Conservation (phyloP, 2,329 filamentous ascomycete species). For the Fusarium azukiicola region DNA sequence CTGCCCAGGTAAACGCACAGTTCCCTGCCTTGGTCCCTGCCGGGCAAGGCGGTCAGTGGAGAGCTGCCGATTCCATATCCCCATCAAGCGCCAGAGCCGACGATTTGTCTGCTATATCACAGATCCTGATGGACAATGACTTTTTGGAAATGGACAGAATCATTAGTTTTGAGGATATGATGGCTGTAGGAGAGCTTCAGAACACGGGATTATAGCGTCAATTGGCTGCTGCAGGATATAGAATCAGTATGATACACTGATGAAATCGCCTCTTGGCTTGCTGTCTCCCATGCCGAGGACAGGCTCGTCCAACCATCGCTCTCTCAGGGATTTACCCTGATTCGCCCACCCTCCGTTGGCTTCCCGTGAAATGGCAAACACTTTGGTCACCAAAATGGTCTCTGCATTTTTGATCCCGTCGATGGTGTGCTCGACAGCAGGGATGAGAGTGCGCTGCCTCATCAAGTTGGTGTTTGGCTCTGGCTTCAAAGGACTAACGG, state of each 20-base stretch:
- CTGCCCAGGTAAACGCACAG: neutral
- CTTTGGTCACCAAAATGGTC: neutral
- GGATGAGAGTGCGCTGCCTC: constrained; percentile 36
- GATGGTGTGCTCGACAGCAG: constrained; percentile 8
- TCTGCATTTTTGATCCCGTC: neutral
- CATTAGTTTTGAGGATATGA: constrained; percentile 59
- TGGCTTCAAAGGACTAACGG: constrained; percentile 21
- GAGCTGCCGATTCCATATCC: constrained; percentile 32
- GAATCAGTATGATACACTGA: neutral
- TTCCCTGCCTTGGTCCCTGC: neutral
- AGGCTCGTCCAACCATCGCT: constrained; percentile 11
- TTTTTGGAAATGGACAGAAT: constrained; percentile 58
- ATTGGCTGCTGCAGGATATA: neutral
- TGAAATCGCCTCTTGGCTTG: neutral
- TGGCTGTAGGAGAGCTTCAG: constrained; percentile 43
- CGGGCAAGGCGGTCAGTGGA: neutral
- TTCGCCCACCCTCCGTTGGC: constrained; percentile 5
- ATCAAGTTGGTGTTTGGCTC: constrained; percentile 45
- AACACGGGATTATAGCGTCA: neutral
- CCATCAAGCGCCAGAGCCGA: constrained; percentile 33
- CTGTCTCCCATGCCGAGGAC: neutral
- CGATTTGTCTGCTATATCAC: constrained; percentile 42
- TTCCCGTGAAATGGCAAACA: constrained; percentile 3
- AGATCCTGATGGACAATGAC: constrained; percentile 52
- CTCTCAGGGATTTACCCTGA: neutral